These are phyloP conservation scores for Eucalyptus albens DNA, from an alignment of 345 rosid species.

Conservation along the genomic window DNA sequence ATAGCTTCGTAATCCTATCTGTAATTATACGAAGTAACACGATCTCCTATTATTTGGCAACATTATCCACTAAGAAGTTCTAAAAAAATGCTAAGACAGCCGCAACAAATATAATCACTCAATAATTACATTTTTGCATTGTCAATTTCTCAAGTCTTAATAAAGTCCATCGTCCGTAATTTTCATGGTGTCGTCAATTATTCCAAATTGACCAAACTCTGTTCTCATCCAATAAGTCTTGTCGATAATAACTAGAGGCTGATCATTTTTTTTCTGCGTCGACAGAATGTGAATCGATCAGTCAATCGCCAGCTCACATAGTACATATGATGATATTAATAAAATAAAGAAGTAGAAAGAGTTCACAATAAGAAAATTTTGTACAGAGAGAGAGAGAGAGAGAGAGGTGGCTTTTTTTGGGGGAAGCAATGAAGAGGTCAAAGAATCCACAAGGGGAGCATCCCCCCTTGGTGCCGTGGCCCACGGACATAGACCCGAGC, in stretches of 20 bases:
- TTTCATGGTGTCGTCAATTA: background rate
- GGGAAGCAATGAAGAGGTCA: background rate
- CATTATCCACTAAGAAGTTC: background rate
- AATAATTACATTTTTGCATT: background rate
- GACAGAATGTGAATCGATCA: fast-evolving
- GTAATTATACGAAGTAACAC: fast-evolving
- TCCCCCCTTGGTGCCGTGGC: background rate
- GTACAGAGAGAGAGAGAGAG: background rate
- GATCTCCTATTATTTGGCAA: background rate
- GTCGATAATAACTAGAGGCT: fast-evolving
- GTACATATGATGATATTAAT: background rate
- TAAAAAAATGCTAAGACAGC: background rate
- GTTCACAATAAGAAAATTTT: background rate
- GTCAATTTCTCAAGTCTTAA: background rate
- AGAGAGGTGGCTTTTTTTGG: background rate
- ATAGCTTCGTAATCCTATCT: fast-evolving
- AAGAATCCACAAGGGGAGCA: background rate
- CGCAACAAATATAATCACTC: background rate
- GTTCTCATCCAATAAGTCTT: background rate
- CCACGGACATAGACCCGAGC: background rate
- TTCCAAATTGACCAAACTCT: background rate
- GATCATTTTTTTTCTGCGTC: too few relatives aligned
- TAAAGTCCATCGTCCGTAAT: fast-evolving
- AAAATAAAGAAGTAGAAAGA: background rate
- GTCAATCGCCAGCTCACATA: background rate